A percentile compares a stretch with the other conserved stretches of the same genome.
Conservation (phyloP, 2,329 filamentous ascomycete genomes). For the Orbilia blumenaviensis region DNA sequence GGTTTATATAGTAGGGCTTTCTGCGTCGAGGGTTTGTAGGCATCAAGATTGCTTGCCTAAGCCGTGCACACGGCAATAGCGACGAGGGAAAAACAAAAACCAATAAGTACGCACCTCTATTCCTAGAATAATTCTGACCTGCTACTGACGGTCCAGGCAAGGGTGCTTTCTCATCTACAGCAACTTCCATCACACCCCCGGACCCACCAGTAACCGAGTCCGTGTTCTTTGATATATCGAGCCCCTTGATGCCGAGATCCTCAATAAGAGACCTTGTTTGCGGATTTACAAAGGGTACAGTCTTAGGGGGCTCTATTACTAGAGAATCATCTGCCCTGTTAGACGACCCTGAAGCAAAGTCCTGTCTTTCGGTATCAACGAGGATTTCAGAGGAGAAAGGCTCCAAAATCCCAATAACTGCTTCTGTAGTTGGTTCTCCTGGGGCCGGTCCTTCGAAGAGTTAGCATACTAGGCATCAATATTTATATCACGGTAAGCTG, state of each 20-base stretch:
- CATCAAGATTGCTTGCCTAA: background rate
- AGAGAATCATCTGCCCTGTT: background rate
- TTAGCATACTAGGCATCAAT: background rate
- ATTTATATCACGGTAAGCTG: background rate
- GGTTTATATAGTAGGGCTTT: background rate
- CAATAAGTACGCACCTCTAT: background rate
- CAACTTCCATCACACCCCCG: background rate
- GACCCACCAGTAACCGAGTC: background rate
- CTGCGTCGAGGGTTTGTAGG: background rate
- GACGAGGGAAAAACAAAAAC: background rate
- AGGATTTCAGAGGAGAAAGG: too few species aligned
- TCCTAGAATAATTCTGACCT: background rate
- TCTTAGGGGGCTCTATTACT: background rate
- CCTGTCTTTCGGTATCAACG: too few species aligned
- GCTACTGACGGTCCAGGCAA: background rate
- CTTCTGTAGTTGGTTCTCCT: background rate
- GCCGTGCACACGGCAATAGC: background rate
- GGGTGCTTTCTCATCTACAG: background rate
- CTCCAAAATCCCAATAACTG: too few species aligned
- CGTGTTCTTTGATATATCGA: background rate
- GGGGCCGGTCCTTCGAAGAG: background rate
- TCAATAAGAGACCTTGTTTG: background rate
- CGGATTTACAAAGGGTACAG: background rate
- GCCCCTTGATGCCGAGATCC: background rate
- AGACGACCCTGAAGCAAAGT: background rate